A percentile compares a stretch with the other conserved stretches of the same genome.
Conservation (phyloP, 257 asterid species). For the Rubia yunnanensis region DNA sequence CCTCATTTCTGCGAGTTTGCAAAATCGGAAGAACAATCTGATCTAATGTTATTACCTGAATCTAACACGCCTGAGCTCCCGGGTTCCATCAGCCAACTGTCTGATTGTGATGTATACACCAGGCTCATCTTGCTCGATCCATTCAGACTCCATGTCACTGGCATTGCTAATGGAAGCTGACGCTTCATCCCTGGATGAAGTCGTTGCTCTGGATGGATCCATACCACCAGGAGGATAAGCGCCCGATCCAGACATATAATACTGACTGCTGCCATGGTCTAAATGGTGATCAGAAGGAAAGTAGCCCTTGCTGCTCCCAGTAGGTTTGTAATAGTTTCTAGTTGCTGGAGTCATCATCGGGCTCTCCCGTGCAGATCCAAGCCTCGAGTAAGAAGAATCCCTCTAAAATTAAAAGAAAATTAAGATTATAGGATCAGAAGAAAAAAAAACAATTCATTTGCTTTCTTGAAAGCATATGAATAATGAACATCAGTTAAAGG, state of each 20-base stretch:
- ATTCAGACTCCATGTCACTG: slow-evolving; percentile 82
- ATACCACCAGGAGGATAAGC: slow-evolving; percentile 30
- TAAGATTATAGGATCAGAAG: not conserved
- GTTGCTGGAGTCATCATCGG: slow-evolving; percentile 76
- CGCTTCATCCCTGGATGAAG: slow-evolving; percentile 78
- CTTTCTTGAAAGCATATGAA: not conserved
- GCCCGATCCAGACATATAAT: slow-evolving; percentile 41
- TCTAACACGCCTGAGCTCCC: slow-evolving; percentile 93
- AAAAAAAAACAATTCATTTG: not conserved
- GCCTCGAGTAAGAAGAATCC: slow-evolving; percentile 74
- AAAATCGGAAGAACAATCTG: not conserved
- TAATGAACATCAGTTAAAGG: not conserved
- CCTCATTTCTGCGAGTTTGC: not conserved
- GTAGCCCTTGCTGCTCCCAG: slow-evolving; percentile 22
- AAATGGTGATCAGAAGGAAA: slow-evolving; percentile 26
- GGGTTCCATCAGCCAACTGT: slow-evolving; percentile 72
- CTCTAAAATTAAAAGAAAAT: slow-evolving; percentile 31
- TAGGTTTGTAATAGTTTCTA: slow-evolving; percentile 34
- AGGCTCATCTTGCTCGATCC: slow-evolving; percentile 92
- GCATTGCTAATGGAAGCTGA: slow-evolving; percentile 91
- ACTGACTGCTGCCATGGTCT: slow-evolving; percentile 27
- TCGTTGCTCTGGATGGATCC: slow-evolving; percentile 81
- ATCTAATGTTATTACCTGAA: slow-evolving; percentile 50
- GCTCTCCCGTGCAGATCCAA: slow-evolving; percentile 66
- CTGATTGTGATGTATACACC: slow-evolving; percentile 92